Conservation (phyloP, 208 protist species). For the Crithidia fasciculata region DNA sequence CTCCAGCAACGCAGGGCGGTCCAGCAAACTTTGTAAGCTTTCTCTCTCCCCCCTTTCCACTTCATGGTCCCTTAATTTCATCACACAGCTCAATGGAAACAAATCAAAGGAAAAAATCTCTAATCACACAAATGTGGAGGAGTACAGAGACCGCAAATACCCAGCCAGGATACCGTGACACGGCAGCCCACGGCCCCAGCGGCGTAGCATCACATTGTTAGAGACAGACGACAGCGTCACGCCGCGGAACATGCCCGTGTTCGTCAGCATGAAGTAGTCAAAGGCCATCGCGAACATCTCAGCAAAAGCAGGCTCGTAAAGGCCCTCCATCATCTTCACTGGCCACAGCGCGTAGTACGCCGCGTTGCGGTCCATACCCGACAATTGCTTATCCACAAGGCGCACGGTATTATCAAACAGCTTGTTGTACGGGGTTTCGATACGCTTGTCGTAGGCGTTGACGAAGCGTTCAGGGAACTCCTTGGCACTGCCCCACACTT, state of each 20-base stretch:
- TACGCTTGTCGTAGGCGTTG: neutral
- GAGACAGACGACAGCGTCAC: constrained; percentile 3
- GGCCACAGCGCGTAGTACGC: neutral
- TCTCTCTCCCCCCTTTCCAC: too few relatives aligned
- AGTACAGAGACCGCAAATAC: neutral
- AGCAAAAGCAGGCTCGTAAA: neutral
- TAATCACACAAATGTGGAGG: neutral
- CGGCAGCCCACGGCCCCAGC: constrained; percentile 13
- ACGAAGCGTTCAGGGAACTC: neutral
- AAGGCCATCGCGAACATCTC: constrained; percentile 6
- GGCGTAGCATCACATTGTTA: constrained; percentile 9
- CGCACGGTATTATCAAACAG: neutral
- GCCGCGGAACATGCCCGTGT: constrained; percentile 4
- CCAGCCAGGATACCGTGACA: constrained; percentile 7
- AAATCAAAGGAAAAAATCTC: too few relatives aligned
- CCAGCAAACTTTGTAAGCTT: too few relatives aligned
- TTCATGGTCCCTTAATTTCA: too few relatives aligned
- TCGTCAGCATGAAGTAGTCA: constrained; percentile 11
- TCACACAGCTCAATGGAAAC: too few relatives aligned
- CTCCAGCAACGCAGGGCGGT: too few relatives aligned
- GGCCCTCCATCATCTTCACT: neutral
- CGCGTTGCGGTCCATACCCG: neutral
- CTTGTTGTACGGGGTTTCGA: neutral
- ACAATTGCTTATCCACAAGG: neutral
- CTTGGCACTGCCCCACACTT: neutral